Percentiles rank a stretch among this genome's conserved stretches.
These are phyloP conservation scores for Aegilops umbellulata DNA, from an alignment of 176 grass and related monocot species.

Conservation along the genomic window DNA sequence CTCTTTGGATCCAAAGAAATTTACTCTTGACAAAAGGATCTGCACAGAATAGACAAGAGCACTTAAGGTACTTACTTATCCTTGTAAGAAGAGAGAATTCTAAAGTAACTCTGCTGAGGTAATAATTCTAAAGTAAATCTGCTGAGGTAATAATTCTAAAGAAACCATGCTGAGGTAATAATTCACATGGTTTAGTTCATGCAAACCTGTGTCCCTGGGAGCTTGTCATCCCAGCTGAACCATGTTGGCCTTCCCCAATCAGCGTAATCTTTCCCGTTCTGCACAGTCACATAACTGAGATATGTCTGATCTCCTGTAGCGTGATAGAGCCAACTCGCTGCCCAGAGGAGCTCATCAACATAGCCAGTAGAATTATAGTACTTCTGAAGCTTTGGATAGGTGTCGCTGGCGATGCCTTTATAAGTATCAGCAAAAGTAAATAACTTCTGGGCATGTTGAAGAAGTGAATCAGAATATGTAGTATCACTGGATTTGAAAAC, in stretches of 20 bases:
- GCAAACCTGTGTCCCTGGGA: slow-evolving; percentile 84
- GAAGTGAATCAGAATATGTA: slow-evolving; percentile 75
- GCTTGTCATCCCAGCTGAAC: slow-evolving; percentile 99
- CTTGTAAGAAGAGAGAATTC: background rate
- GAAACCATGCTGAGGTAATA: slow-evolving; percentile 1
- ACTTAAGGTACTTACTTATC: slow-evolving; percentile 12
- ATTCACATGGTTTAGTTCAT: slow-evolving; percentile 2
- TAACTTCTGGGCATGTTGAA: slow-evolving; percentile 84
- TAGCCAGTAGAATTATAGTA: slow-evolving; percentile 90
- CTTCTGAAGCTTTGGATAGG: slow-evolving; percentile 63
- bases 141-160: too few species aligned
- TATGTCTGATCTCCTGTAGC: slow-evolving; percentile 91
- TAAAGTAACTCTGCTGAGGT: background rate
- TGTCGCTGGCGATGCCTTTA: slow-evolving; percentile 68
- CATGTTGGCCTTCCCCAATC: slow-evolving; percentile 93
- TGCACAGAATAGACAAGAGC: slow-evolving; percentile 36
- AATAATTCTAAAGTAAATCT: too few species aligned
- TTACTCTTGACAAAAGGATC: slow-evolving; percentile 91
- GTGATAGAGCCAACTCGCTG: slow-evolving; percentile 98
- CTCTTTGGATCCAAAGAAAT: slow-evolving; percentile 86
- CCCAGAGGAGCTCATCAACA: slow-evolving; percentile 90
- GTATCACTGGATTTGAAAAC: slow-evolving; percentile 82
- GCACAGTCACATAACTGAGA: slow-evolving; percentile 86
- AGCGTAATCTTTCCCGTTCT: slow-evolving; percentile 79
- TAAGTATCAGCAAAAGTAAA: slow-evolving; percentile 92